phyloP scores from a whole-genome alignment of 371 early-diverging fungal genomes.

The Capillidium rhysosporum region DNA sequence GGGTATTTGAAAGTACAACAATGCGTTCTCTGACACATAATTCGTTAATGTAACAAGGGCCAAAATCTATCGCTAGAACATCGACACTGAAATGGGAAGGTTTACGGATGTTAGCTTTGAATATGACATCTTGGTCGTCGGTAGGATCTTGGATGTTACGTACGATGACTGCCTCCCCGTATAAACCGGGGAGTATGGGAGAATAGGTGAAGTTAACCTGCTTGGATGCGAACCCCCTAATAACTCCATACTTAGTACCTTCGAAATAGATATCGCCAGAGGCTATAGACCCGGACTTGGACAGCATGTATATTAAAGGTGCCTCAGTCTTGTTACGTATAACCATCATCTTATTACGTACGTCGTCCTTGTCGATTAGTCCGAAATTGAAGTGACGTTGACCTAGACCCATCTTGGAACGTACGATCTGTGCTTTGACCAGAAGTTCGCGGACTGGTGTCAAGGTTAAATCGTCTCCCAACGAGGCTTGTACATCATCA shows the following conservation, averaged over 20 bases:
- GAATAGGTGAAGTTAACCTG: slow-evolving; percentile 86
- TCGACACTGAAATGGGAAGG: slow-evolving; percentile 76
- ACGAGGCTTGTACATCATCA: slow-evolving; percentile 38
- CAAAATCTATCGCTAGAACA: slow-evolving; percentile 54
- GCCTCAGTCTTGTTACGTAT: slow-evolving; percentile 81
- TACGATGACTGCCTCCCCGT: slow-evolving; percentile 68
- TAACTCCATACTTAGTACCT: slow-evolving; percentile 60
- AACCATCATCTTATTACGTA: slow-evolving; percentile 69
- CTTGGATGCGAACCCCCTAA: slow-evolving; percentile 77
- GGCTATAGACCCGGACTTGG: slow-evolving; percentile 89
- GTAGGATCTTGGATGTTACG: slow-evolving; percentile 77
- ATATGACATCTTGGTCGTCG: slow-evolving; percentile 52
- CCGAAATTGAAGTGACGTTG: slow-evolving; percentile 97
- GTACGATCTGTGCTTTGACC: slow-evolving; percentile 60
- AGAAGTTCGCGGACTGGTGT: slow-evolving; percentile 92
- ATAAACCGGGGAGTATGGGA: slow-evolving; percentile 71
- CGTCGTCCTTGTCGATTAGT: slow-evolving; percentile 66
- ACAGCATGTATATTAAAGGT: slow-evolving; percentile 74
- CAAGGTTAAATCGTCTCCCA: slow-evolving; percentile 26
- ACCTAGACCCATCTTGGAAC: slow-evolving; percentile 79
- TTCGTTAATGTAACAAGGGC: slow-evolving; percentile 35
- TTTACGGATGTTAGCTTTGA: slow-evolving; percentile 84
- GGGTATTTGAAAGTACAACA: slow-evolving; percentile 58
- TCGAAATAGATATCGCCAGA: slow-evolving; percentile 75
- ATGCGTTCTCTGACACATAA: slow-evolving; percentile 17